These are phyloP conservation scores for Coemansia sp. DNA, from an alignment of 192 early-diverging fungal genomes.

Conservation along the genomic window DNA sequence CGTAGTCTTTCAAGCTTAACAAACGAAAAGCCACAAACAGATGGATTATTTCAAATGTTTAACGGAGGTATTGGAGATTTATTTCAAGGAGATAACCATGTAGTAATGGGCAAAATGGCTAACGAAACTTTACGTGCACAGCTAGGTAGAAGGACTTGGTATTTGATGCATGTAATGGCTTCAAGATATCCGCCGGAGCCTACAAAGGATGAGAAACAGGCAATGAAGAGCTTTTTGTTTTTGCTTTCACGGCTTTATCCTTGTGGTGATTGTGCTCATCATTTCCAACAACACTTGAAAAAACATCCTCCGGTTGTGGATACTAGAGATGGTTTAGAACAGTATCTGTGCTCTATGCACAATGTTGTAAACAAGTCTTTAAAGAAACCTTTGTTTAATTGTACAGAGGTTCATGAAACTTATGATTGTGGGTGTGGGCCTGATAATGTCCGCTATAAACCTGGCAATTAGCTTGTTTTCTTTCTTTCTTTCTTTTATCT, in stretches of 20 bases:
- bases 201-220: slow-evolving; percentile 65
- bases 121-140: slow-evolving; percentile 76
- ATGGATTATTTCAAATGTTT: too few species aligned
- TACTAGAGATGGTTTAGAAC: slow-evolving; percentile 64
- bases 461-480: too few species aligned
- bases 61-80: too few species aligned
- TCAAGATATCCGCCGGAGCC: slow-evolving; percentile 82
- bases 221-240: slow-evolving; percentile 76
- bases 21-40: too few species aligned
- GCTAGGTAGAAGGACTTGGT: slow-evolving; percentile 87
- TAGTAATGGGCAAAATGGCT: slow-evolving; percentile 66
- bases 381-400: slow-evolving; percentile 79
- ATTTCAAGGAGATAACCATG: slow-evolving; percentile 47
- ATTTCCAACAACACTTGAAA: slow-evolving; percentile 76
- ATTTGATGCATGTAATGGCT: slow-evolving; percentile 90
- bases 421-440: slow-evolving; percentile 86
- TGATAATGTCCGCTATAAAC: slow-evolving; percentile 40
- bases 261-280: slow-evolving; percentile 92
- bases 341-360: slow-evolving; percentile 87
- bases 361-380: slow-evolving; percentile 89
- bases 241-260: slow-evolving; percentile 87
- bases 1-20: slow-evolving; percentile 28
- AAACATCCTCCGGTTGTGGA: slow-evolving; percentile 78
- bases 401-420: slow-evolving; percentile 64
- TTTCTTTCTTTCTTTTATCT: neutral